phyloP scores from a whole-genome alignment of 2,329 filamentous ascomycete genomes.

The Fusarium sp. region DNA sequence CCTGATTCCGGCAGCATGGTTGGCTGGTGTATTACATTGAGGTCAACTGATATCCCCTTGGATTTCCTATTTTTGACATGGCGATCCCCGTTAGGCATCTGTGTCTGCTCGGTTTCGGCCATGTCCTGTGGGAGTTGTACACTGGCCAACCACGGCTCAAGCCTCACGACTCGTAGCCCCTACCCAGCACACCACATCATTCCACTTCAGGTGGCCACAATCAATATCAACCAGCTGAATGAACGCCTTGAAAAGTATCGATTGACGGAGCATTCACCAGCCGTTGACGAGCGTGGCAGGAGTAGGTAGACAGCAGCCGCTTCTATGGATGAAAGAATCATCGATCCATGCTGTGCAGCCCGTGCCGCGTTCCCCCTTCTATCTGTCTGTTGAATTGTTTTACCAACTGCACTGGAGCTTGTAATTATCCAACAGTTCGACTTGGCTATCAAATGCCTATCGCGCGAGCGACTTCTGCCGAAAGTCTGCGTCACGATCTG shows the following conservation, averaged over 20 bases:
- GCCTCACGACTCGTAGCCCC: neutral
- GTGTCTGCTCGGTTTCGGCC: constrained; percentile 16
- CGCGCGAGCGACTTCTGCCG: constrained; percentile 19
- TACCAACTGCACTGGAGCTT: neutral
- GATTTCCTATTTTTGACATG: constrained; percentile 8
- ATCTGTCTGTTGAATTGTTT: constrained; percentile 15
- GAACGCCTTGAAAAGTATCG: neutral
- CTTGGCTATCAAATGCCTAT: constrained; percentile 5
- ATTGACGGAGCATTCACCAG: neutral
- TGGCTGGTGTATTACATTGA: constrained; percentile 6
- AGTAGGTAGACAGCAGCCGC: neutral
- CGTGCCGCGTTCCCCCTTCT: neutral
- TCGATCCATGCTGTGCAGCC: neutral
- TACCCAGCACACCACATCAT: constrained; percentile 23
- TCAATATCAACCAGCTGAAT: constrained; percentile 13
- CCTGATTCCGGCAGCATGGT: constrained; percentile 6
- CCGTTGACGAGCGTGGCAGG: constrained; percentile 14
- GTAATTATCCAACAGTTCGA: neutral
- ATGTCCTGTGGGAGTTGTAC: constrained; percentile 3
- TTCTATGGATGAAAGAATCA: neutral
- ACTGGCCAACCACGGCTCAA: constrained; percentile 15
- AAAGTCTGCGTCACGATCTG: constrained; percentile 40
- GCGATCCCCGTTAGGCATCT: constrained; percentile 12
- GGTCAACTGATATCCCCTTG: constrained; percentile 17
- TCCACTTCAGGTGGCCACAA: constrained; percentile 6